Percentiles rank a stretch among this genome's conserved stretches.
phyloP scores from a whole-genome alignment of 768 basidiomycete species.

The Leccinum fibrillosum region DNA sequence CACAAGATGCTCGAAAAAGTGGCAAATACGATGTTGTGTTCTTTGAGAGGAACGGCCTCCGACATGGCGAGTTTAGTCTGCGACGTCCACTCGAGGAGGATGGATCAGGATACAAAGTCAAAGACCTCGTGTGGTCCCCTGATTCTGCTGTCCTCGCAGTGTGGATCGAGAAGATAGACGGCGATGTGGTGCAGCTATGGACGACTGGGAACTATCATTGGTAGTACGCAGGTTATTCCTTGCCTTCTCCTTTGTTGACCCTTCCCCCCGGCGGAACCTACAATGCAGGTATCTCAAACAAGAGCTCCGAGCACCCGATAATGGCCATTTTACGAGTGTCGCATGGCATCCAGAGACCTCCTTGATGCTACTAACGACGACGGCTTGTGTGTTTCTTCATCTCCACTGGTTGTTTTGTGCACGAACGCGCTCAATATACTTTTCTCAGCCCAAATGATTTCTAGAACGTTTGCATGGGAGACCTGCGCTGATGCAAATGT shows the following conservation, averaged over 20 bases:
- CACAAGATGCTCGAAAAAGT: constrained; percentile 61
- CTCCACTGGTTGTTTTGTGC: neutral
- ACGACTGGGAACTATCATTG: constrained; percentile 94
- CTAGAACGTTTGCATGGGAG: constrained; percentile 73
- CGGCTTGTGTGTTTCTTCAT: constrained; percentile 47
- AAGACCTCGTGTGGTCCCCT: constrained; percentile 80
- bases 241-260: constrained; percentile 5
- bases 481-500: constrained; percentile 72
- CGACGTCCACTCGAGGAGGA: constrained; percentile 34
- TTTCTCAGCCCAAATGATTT: constrained; percentile 49
- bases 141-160: constrained; percentile 84
- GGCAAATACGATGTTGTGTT: constrained; percentile 85
- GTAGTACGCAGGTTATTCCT: constrained; percentile 34
- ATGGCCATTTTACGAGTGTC: constrained; percentile 66
- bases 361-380: constrained; percentile 61
- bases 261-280: neutral
- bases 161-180: constrained; percentile 70
- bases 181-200: constrained; percentile 92
- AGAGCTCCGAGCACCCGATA: constrained; percentile 57
- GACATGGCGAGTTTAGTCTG: constrained; percentile 86
- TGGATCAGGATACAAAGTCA: constrained; percentile 68
- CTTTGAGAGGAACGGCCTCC: constrained; percentile 91
- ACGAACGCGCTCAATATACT: neutral
- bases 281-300: constrained; percentile 85
- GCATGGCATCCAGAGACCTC: constrained; percentile 87